A percentile compares a stretch with the other conserved stretches of the same genome.
These are phyloP conservation scores for Thalassiosira mediterranea DNA, from an alignment of 352 stramenopile species.

Conservation along the genomic window DNA sequence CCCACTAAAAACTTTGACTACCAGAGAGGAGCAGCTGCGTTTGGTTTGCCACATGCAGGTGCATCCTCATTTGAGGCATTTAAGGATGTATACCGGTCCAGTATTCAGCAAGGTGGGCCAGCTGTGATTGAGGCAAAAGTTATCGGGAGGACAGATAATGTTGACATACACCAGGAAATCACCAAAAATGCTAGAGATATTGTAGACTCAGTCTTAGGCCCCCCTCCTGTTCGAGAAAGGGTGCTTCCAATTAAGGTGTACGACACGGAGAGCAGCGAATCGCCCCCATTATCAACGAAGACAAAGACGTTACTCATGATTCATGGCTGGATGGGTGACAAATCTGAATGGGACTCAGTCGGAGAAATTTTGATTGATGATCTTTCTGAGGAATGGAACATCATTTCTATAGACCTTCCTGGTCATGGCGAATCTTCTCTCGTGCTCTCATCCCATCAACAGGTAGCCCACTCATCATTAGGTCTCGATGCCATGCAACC, in stretches of 20 bases:
- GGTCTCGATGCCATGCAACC: conserved; percentile 19
- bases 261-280: conserved; percentile 20
- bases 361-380: conserved; percentile 34
- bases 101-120: conserved; percentile 28
- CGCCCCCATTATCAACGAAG: conserved; percentile 18
- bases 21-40: conserved; percentile 60
- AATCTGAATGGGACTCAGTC: conserved; percentile 76
- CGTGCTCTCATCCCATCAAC: conserved; percentile 44
- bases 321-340: conserved; percentile 83
- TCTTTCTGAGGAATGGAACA: conserved; percentile 68
- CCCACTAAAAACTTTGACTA: conserved; percentile 79
- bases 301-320: conserved; percentile 72
- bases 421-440: conserved; percentile 65
- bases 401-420: conserved; percentile 73
- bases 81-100: conserved; percentile 47
- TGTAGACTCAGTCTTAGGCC: conserved; percentile 22
- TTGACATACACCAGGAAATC: conserved; percentile 73
- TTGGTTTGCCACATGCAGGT: conserved; percentile 62
- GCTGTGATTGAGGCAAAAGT: conserved; percentile 73
- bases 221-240: neutral
- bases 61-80: conserved; percentile 54
- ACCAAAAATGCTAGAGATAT: conserved; percentile 31
- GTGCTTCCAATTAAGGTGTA: conserved; percentile 48
- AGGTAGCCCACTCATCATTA: conserved; percentile 33
- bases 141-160: conserved; percentile 63